Conservation (phyloP, 164 flowering plant genomes). For the Stephania japonica region DNA sequence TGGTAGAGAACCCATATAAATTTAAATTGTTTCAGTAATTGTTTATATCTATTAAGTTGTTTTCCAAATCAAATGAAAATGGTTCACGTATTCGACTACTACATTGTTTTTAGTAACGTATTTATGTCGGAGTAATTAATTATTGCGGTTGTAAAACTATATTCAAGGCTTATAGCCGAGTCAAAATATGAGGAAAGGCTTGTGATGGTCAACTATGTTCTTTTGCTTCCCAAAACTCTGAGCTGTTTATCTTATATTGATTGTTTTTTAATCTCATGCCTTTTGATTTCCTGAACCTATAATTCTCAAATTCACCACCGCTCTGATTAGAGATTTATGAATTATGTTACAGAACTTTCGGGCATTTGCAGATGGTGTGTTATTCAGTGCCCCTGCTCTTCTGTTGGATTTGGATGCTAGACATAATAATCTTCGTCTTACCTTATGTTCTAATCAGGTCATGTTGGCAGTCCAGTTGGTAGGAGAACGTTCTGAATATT, state of each 20-base stretch:
- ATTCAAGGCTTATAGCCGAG: background rate
- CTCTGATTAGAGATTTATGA: background rate
- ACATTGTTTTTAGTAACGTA: no score
- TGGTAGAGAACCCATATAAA: no score
- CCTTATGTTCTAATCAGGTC: background rate
- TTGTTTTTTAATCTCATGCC: background rate
- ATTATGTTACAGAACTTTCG: background rate
- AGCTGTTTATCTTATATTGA: background rate
- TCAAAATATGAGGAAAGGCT: no score
- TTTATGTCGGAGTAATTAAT: no score
- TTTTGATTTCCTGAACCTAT: background rate
- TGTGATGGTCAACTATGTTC: background rate
- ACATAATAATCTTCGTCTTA: background rate
- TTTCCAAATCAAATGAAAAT: no score
- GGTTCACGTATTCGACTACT: no score
- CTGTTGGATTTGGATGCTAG: background rate
- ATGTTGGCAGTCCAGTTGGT: background rate
- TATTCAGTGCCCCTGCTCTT: background rate
- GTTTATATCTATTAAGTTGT: no score
- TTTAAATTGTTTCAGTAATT: no score
- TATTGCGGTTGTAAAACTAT: no score
- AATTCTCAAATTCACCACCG: background rate
- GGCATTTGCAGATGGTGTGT: background rate
- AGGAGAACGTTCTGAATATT: background rate
- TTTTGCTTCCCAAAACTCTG: background rate